phyloP scores from a whole-genome alignment of 2,329 filamentous ascomycete species.

The Ascochyta rabiei region DNA sequence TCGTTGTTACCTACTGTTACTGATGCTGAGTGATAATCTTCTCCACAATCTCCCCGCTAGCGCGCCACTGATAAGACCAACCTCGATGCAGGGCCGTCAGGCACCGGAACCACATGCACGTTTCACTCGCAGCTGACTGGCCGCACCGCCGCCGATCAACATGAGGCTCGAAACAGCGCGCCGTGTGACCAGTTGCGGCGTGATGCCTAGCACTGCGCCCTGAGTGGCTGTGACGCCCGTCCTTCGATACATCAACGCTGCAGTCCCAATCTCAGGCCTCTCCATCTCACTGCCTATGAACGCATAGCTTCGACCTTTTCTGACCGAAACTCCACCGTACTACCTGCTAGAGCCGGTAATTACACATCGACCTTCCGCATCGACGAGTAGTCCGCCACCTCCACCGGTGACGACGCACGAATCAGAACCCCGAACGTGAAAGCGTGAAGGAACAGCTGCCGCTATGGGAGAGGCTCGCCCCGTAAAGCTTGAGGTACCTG shows the following conservation, averaged over 20 bases:
- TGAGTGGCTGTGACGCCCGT: constrained; percentile 38
- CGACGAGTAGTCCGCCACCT: constrained; percentile 14
- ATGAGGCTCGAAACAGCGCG: constrained; percentile 39
- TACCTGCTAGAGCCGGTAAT: constrained; percentile 7
- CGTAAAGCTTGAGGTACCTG: constrained; percentile 35
- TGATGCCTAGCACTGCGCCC: constrained; percentile 37
- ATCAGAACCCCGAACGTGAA: constrained; percentile 27
- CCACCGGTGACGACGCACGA: constrained; percentile 17
- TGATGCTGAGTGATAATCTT: background rate
- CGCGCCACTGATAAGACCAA: constrained; percentile 15
- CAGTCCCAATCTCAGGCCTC: constrained; percentile 4
- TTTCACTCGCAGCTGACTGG: constrained; percentile 32
- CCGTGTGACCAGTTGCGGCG: constrained; percentile 35
- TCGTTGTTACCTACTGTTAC: no score
- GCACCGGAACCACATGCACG: constrained; percentile 17
- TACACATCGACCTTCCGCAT: constrained; percentile 30
- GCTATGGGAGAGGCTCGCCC: constrained; percentile 34
- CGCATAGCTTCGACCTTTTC: constrained; percentile 1
- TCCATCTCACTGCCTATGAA: constrained; percentile 8
- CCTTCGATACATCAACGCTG: constrained; percentile 26
- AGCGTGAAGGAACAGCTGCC: constrained; percentile 30
- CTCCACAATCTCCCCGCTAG: constrained; percentile 14
- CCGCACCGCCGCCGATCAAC: constrained; percentile 30
- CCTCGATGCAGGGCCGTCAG: constrained; percentile 20
- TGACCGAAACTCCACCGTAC: constrained; percentile 2